A percentile compares a stretch with the other conserved stretches of the same genome.
Conservation (phyloP, 495 filamentous ascomycete genomes). For the Acidomyces sp. region DNA sequence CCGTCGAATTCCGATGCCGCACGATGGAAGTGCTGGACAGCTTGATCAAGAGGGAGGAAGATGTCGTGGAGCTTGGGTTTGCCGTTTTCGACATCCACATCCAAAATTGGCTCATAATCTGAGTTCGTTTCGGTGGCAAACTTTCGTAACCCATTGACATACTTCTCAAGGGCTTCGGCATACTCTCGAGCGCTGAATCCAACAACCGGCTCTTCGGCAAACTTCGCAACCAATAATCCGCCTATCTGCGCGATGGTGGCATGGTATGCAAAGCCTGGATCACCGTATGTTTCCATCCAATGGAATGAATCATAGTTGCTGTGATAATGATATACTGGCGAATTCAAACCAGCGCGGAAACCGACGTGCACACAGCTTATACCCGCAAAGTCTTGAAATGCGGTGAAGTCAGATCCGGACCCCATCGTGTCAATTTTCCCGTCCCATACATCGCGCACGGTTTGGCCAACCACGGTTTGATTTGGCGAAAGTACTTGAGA, state of each 20-base stretch:
- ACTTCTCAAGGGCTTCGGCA: conserved; percentile 26
- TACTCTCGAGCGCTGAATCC: conserved; percentile 33
- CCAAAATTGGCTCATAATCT: no score
- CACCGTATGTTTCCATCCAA: conserved; percentile 62
- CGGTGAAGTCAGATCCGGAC: conserved; percentile 60
- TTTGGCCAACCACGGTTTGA: conserved; percentile 48
- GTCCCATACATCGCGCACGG: conserved; percentile 49
- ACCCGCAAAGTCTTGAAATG: conserved; percentile 62
- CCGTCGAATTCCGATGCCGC: conserved; percentile 41
- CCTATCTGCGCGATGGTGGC: conserved; percentile 46
- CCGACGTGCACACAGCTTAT: conserved; percentile 51
- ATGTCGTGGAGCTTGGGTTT: conserved; percentile 4
- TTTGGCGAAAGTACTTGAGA: conserved; percentile 66
- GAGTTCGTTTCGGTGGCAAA: conserved; percentile 24
- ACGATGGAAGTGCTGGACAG: conserved; percentile 36
- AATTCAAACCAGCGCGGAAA: conserved; percentile 32
- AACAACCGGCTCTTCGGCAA: conserved; percentile 31
- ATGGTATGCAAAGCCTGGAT: conserved; percentile 50
- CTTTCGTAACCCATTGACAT: conserved; percentile 43
- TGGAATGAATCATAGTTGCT: conserved; percentile 64
- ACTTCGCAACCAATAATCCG: conserved; percentile 31
- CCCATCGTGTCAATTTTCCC: conserved; percentile 53
- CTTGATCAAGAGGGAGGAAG: conserved; percentile 36
- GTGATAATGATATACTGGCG: conserved; percentile 60
- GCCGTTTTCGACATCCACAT: not conserved